Base-by-base conservation (phyloP, 352 stramenopile species). In the Pythium utonaiense region DNA sequence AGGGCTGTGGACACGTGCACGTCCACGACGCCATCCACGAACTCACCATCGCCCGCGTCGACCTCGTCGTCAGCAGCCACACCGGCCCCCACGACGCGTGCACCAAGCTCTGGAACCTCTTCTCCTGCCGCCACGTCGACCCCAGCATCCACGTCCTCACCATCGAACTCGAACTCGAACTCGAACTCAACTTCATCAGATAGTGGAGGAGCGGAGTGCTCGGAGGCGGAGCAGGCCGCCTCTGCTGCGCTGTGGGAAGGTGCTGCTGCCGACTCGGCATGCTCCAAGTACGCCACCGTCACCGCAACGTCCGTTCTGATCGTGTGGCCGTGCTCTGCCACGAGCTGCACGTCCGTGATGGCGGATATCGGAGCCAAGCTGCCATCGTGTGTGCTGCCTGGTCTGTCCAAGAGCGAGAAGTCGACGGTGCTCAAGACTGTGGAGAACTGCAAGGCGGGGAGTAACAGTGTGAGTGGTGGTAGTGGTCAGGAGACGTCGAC, bases 1-100 rank as follows among this genome's bases (percentile, higher is more conserved):
- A 60, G 52, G 17, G 22, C 22, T 21, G 53, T 66, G 31, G 55
- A 22, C 9, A 21, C 51, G 24, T 66, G 59, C 27, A 60, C 51
- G 51, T 25, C 41, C n/a, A 60, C 52, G 33, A 66, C 30, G 22
- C 41, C 53, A 1, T 30, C 52, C 19, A 60, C 51, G 6, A 31
- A 30, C 21, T 25, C 27, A 28, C 41, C 54, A 9, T 19, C 54
- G 13, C 30, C 54, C 7, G 30, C 22, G 19, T 22, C 41, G 27
- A 53, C 54, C 25, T 38, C 54, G 5, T 21, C 36, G 14, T 21
- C 36, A 17, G 14, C 14, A 4, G 8, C 33, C 3, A 44, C 36
- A 4, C 7, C 36, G 17, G 22, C 36, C 5, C 36, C 36, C 6
- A 17, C 14, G 12, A 44, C 36, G n/a, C 36, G 3, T 4, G 36